Evolutionary conservation across 2,329 filamentous ascomycete genomes (phyloP).

Genomic region (Ophiostoma ulmi): DNA sequence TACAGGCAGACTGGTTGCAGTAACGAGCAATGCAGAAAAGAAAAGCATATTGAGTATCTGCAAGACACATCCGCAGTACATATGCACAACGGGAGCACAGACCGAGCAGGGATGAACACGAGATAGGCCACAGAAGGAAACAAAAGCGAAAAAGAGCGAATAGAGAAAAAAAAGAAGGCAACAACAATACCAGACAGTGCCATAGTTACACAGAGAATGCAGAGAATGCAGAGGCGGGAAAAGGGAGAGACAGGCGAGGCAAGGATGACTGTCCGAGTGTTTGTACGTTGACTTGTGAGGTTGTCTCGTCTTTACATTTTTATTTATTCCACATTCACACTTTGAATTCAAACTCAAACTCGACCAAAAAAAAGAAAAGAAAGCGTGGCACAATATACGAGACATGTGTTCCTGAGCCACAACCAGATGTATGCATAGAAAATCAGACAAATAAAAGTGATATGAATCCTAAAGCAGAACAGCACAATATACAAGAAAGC

Average conservation of each 20-base stretch:
- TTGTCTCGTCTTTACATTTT: neutral
- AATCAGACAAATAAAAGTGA: neutral
- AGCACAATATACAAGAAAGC: constrained; percentile 5
- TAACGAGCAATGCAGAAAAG: neutral
- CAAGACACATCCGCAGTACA: constrained; percentile 16
- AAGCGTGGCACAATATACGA: constrained; percentile 1
- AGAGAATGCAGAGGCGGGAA: neutral
- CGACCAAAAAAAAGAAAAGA: neutral
- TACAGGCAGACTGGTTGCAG: neutral
- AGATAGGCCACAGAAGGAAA: constrained; percentile 16
- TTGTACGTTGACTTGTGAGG: neutral
- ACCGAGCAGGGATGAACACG: constrained; percentile 21
- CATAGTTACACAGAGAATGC: neutral
- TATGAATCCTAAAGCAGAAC: neutral
- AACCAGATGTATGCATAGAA: neutral
- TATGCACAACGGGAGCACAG: constrained; percentile 19
- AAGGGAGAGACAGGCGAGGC: constrained; percentile 19
- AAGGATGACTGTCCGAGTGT: neutral
- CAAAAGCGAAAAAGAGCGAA: neutral
- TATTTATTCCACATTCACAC: too few species aligned
- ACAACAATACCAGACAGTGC: neutral
- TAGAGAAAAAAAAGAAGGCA: neutral
- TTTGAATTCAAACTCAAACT: neutral
- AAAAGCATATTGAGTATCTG: neutral
- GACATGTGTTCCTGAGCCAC: neutral